A percentile compares a stretch with the other conserved stretches of the same genome.
Evolutionary conservation across 2,329 filamentous ascomycete genomes (phyloP).

Genomic region (Cercospora beticola): DNA sequence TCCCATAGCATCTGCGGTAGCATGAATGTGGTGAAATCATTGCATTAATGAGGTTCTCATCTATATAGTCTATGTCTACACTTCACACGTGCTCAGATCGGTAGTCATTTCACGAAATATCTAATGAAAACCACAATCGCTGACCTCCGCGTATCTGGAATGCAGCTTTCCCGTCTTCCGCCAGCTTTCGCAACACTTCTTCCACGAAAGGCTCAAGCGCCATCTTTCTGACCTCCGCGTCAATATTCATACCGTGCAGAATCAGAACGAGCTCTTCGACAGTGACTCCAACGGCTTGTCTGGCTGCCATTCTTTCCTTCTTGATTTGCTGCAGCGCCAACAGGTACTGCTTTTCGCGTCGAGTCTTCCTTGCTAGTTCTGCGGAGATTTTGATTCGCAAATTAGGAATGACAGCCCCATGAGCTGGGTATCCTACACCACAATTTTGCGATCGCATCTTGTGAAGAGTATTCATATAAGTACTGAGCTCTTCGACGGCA

Average conservation of each 20-base stretch:
- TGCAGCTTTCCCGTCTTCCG: conserved; percentile 34
- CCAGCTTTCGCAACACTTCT: conserved; percentile 64
- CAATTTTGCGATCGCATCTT: conserved; percentile 42
- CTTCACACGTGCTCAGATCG: neutral
- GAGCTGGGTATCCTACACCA: conserved; percentile 46
- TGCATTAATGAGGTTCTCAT: neutral
- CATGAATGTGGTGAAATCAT: neutral
- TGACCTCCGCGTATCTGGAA: conserved; percentile 30
- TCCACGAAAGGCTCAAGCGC: conserved; percentile 77
- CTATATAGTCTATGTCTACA: neutral
- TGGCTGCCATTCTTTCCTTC: conserved; percentile 33
- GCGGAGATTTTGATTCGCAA: conserved; percentile 42
- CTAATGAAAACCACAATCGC: conserved; percentile 28
- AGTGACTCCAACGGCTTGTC: conserved; percentile 30
- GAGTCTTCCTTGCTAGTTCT: conserved; percentile 42
- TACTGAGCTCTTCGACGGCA: conserved; percentile 43
- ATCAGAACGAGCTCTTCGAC: conserved; percentile 45
- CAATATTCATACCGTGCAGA: conserved; percentile 45
- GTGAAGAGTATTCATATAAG: conserved; percentile 41
- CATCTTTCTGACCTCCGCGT: conserved; percentile 50
- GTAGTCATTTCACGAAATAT: neutral
- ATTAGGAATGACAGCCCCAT: conserved; percentile 45
- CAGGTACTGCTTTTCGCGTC: conserved; percentile 46
- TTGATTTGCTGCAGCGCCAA: conserved; percentile 34
- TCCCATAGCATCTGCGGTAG: neutral